Base-by-base conservation (phyloP, 192 early-diverging fungal genomes). In the Gamsiella multidivaricata region DNA sequence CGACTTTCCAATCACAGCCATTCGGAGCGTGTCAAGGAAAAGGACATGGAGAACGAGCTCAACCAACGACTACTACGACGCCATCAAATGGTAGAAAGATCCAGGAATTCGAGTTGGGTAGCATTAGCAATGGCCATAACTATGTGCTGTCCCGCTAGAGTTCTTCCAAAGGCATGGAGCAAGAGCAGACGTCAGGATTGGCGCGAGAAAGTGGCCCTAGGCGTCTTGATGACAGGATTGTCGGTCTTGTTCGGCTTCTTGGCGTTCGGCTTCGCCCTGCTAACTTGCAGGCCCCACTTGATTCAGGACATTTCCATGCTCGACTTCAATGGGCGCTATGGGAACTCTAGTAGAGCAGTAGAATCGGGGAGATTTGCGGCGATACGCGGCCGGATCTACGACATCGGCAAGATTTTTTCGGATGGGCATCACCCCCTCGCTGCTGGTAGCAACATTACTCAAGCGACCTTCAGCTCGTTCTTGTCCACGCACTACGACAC, bases 171-270 rank as follows among this genome's bases (percentile, higher is more conserved):
- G 28, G 9, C 42, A 7, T 70, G 69, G 69, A 37, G 58, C 22
- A 53, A 37, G 18, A 70, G 72, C 20, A 82, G 86, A 73, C 90
- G 89, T 51, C 88, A 86, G 83, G 94, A 94, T 18, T 96, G 93
- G 91, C 87, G 94, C 67, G 94, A 97, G 73, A 97, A 96, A 78
- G 85, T 94, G 28, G 88, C 93, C 3, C 74, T 97, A 11, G 91
- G 92, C 60, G 84, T 87, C 32, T 84, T 96, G 69, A 92, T 95
- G 28, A 55, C 88, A 25, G 18, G 85, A 0, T 61, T 94, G 8
- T 92, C 93, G 82, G 54, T 54, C 0, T 47, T 63, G 12, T 82
- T 95, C 47, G 93, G 93, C 6, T 97, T 96, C 68, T 50, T 96
- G 36, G 92, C 92, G 2, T 93, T 97, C 70, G 95, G 93, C 4